A percentile compares a stretch with the other conserved stretches of the same genome.
Conservation (phyloP, 257 asterid genomes). For the Galeopsis tetrahit region DNA sequence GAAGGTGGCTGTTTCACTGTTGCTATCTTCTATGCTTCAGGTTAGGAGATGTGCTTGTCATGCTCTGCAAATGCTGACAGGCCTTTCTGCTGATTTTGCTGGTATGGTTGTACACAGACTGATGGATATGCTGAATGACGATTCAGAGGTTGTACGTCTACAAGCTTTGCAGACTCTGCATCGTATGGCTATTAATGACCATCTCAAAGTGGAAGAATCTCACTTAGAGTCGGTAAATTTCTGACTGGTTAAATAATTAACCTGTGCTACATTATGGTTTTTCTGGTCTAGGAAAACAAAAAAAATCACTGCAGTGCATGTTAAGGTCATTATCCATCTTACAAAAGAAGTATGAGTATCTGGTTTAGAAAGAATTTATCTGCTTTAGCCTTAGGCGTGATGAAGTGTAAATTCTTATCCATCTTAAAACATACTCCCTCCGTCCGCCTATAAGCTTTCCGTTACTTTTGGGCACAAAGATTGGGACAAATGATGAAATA, state of each 20-base stretch:
- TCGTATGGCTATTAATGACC: conserved; percentile 51
- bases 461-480: too few relatives aligned
- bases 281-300: conserved; percentile 7
- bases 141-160: conserved; percentile 64
- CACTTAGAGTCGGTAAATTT: conserved; percentile 73
- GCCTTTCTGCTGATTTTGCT: conserved; percentile 67
- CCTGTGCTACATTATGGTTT: conserved; percentile 14
- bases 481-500: too few relatives aligned
- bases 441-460: too few relatives aligned
- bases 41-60: conserved; percentile 89
- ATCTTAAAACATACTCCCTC: background rate
- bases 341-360: background rate
- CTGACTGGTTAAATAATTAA: conserved; percentile 54
- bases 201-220: conserved; percentile 61
- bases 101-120: conserved; percentile 55
- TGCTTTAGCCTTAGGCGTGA: background rate
- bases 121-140: conserved; percentile 83
- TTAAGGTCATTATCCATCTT: conserved; percentile 20
- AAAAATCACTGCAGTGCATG: background rate
- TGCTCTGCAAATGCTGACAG: conserved; percentile 67
- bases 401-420: conserved; percentile 16
- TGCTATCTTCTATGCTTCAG: conserved; percentile 49
- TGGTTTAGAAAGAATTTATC: background rate
- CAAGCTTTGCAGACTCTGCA: conserved; percentile 81
- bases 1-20: conserved; percentile 33